phyloP scores from a whole-genome alignment of 2,329 filamentous ascomycete species.

The Pseudogymnoascus verrucosus region DNA sequence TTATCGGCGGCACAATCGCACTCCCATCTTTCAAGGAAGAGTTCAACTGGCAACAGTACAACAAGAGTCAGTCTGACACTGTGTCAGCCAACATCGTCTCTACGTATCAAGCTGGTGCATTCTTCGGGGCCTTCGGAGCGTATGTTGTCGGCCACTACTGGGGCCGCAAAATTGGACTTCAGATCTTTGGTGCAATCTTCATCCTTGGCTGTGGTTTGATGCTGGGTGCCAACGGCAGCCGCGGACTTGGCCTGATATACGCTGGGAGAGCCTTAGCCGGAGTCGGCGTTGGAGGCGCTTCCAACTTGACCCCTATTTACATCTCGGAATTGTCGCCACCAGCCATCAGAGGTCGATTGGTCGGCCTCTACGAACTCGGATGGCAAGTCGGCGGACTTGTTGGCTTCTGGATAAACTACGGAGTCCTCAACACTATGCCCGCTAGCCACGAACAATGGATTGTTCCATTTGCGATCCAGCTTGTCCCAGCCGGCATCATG shows the following conservation, averaged over 20 bases:
- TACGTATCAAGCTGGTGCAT: slow-evolving; percentile 74
- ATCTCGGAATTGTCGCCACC: slow-evolving; percentile 54
- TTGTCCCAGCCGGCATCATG: slow-evolving; percentile 58
- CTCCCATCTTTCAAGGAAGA: slow-evolving; percentile 61
- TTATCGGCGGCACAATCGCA: slow-evolving; percentile 70
- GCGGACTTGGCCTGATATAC: slow-evolving; percentile 57
- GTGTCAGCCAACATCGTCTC: slow-evolving; percentile 71
- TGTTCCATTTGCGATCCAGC: slow-evolving; percentile 54
- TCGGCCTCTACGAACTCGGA: slow-evolving; percentile 59
- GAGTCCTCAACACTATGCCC: slow-evolving; percentile 43
- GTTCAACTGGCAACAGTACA: slow-evolving; percentile 48
- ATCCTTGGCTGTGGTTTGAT: slow-evolving; percentile 64
- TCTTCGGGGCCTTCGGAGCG: slow-evolving; percentile 68
- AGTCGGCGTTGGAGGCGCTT: slow-evolving; percentile 54
- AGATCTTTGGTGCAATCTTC: slow-evolving; percentile 56
- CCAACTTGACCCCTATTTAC: slow-evolving; percentile 56
- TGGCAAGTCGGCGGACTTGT: slow-evolving; percentile 57
- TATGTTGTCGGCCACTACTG: slow-evolving; percentile 59
- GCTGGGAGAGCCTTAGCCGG: slow-evolving; percentile 56
- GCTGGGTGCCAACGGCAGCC: slow-evolving; percentile 53
- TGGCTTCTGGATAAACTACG: slow-evolving; percentile 61
- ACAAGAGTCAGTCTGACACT: slow-evolving; percentile 47
- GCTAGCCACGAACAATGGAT: slow-evolving; percentile 50
- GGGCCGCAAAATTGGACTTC: slow-evolving; percentile 57
- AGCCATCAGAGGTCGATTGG: slow-evolving; percentile 54